These are phyloP conservation scores for Colletotrichum neosansevieriae DNA, from an alignment of 2,329 filamentous ascomycete species.

Conservation along the genomic window DNA sequence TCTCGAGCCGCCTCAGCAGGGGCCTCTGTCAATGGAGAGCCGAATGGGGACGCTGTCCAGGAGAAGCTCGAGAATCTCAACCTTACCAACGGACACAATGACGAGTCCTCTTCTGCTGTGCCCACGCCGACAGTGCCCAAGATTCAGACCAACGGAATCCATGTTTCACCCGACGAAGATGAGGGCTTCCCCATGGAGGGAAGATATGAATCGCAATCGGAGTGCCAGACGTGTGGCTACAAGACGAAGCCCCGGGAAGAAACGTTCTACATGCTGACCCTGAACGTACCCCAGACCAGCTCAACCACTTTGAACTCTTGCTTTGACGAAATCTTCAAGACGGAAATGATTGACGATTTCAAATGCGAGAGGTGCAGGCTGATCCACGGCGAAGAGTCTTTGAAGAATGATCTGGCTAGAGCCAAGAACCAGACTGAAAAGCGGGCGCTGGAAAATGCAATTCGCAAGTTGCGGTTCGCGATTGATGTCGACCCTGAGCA, in stretches of 20 bases:
- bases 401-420: slow-evolving; percentile 70
- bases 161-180: slow-evolving; percentile 37
- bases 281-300: slow-evolving; percentile 87
- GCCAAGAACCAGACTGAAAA: slow-evolving; percentile 66
- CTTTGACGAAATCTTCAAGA: slow-evolving; percentile 94
- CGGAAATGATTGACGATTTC: slow-evolving; percentile 96
- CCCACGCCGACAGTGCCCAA: slow-evolving; percentile 34
- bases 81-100: slow-evolving; percentile 30
- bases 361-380: slow-evolving; percentile 93
- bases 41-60: slow-evolving; percentile 45
- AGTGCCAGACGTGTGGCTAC: slow-evolving; percentile 91
- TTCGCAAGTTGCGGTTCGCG: slow-evolving; percentile 71
- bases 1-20: slow-evolving; percentile 39
- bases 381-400: slow-evolving; percentile 77
- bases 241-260: slow-evolving; percentile 86
- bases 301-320: slow-evolving; percentile 87
- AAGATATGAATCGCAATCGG: slow-evolving; percentile 91
- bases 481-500: slow-evolving; percentile 86
- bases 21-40: slow-evolving; percentile 41
- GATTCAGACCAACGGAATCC: slow-evolving; percentile 36
- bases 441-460: slow-evolving; percentile 63
- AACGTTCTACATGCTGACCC: slow-evolving; percentile 90
- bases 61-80: slow-evolving; percentile 48
- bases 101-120: slow-evolving; percentile 34
- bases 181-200: slow-evolving; percentile 91